Evolutionary conservation across 169 alveolate genomes (phyloP).

Genomic region (Eimeria acervulina): DNA sequence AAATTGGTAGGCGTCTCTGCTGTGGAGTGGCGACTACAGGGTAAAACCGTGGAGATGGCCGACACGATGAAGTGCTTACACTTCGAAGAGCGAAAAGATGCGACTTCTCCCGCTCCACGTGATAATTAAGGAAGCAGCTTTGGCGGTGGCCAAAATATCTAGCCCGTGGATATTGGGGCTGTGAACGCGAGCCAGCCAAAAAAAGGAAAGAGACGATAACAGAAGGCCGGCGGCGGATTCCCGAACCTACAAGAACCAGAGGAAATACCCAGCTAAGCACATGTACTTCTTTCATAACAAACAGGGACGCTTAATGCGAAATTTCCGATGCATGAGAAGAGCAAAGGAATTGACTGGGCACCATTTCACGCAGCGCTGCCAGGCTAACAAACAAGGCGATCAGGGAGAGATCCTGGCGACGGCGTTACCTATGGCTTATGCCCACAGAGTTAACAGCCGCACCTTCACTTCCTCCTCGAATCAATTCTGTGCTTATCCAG

Average conservation of each 20-base stretch:
- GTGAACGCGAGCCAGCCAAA: neutral
- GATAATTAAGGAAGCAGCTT: neutral
- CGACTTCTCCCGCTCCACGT: neutral
- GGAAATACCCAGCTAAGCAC: too few relatives aligned
- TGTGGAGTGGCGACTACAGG: too few relatives aligned
- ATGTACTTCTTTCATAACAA: neutral
- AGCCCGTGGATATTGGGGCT: neutral
- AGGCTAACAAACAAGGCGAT: neutral
- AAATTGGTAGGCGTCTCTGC: too few relatives aligned
- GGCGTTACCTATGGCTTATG: neutral
- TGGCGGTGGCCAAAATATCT: neutral
- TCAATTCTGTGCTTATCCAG: neutral
- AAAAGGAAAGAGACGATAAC: neutral
- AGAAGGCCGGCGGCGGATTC: neutral
- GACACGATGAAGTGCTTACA: too few relatives aligned
- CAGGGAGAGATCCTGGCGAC: neutral
- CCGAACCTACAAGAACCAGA: too few relatives aligned
- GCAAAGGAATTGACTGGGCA: neutral
- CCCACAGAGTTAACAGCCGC: neutral
- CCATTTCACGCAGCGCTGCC: neutral
- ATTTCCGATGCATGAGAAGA: neutral
- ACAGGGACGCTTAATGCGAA: neutral
- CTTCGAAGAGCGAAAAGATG: too few relatives aligned
- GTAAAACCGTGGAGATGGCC: too few relatives aligned
- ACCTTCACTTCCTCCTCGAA: neutral